phyloP scores from a whole-genome alignment of 352 stramenopile species.

The Phytophthora pini region DNA sequence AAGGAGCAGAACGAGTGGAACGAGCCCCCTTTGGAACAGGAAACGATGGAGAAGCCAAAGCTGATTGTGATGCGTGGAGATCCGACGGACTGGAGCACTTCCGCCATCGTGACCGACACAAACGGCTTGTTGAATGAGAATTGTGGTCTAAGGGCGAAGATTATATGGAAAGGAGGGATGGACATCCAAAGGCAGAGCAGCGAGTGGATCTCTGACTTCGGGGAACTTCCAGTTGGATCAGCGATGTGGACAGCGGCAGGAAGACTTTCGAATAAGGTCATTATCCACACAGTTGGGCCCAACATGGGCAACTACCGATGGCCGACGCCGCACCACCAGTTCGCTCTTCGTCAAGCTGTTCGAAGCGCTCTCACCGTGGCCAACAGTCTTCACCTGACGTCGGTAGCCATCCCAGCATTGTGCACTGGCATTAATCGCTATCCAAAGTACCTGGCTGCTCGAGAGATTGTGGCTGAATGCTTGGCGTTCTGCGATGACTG shows the following conservation, averaged over 20 bases:
- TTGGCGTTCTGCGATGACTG: conserved; percentile 23
- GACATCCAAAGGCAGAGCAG: conserved; percentile 39
- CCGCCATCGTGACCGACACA: conserved; percentile 50
- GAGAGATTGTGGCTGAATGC: conserved; percentile 44
- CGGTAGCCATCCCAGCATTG: conserved; percentile 47
- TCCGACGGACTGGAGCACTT: conserved; percentile 39
- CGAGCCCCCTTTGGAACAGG: no score
- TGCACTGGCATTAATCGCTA: conserved; percentile 49
- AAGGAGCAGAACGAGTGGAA: no score
- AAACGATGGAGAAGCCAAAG: conserved; percentile 3
- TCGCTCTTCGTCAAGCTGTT: conserved; percentile 19
- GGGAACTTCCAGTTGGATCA: conserved; percentile 34
- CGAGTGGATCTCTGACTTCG: conserved; percentile 32
- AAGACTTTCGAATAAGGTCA: conserved; percentile 35
- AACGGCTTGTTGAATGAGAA: conserved; percentile 38
- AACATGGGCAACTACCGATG: conserved; percentile 14
- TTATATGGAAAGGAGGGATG: conserved; percentile 28
- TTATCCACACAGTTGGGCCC: conserved; percentile 54
- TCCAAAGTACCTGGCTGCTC: conserved; percentile 41
- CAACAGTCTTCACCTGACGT: conserved; percentile 25
- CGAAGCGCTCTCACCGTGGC: conserved; percentile 35
- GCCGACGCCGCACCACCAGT: conserved; percentile 13
- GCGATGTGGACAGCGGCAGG: conserved; percentile 43
- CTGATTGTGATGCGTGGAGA: conserved; percentile 47
- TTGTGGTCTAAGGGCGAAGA: conserved; percentile 36